phyloP scores from a whole-genome alignment of 495 filamentous ascomycete genomes.

The Aspergillus affinis region DNA sequence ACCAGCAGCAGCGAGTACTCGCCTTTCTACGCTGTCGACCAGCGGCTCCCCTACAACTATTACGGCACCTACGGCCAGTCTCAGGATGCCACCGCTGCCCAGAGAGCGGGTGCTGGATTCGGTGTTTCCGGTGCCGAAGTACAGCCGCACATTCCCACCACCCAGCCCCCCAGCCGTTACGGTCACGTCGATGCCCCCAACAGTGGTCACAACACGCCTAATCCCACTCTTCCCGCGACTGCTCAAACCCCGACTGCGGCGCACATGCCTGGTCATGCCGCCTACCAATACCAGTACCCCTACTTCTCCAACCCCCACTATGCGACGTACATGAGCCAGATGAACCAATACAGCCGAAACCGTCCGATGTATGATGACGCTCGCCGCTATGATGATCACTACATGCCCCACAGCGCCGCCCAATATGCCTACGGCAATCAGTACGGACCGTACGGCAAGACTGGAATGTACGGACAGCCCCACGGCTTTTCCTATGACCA shows the following conservation, averaged over 20 bases:
- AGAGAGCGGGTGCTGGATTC: constrained; percentile 65
- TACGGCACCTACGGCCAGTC: constrained; percentile 76
- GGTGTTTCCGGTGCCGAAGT: constrained; percentile 70
- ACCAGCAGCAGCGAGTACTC: constrained; percentile 78
- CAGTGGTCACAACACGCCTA: constrained; percentile 86
- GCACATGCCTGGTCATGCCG: constrained; percentile 58
- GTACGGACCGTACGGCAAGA: constrained; percentile 77
- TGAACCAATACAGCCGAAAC: constrained; percentile 53
- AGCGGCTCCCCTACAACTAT: constrained; percentile 76
- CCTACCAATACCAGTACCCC: constrained; percentile 71
- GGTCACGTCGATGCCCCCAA: constrained; percentile 72
- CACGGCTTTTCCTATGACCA: constrained; percentile 83
- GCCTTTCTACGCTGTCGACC: constrained; percentile 83
- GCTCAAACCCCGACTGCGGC: constrained; percentile 62
- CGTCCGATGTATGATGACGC: constrained; percentile 58
- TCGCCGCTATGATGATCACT: constrained; percentile 54
- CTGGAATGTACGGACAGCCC: constrained; percentile 75
- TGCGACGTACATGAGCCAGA: constrained; percentile 73
- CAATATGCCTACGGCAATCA: constrained; percentile 71
- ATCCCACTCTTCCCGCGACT: constrained; percentile 70
- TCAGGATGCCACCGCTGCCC: constrained; percentile 70
- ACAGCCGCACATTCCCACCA: constrained; percentile 72
- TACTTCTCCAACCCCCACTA: constrained; percentile 83
- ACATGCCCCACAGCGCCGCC: constrained; percentile 53
- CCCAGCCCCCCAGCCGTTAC: constrained; percentile 66